Base-by-base conservation (phyloP, 495 filamentous ascomycete genomes). In the Trichoderma asperelloides region DNA sequence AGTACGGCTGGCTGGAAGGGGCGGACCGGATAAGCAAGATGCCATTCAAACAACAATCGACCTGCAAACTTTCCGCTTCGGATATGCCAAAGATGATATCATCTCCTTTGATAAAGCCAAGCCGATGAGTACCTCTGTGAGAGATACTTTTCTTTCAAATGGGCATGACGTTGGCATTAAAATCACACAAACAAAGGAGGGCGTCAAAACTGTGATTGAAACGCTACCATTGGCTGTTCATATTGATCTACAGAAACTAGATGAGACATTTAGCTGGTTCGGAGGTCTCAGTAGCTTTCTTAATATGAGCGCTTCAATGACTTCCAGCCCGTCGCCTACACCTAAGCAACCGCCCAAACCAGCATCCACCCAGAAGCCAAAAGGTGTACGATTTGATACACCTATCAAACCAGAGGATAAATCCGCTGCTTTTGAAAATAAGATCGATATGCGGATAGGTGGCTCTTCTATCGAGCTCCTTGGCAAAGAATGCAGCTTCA, bases 281-380 rank as follows among this genome's bases (percentile, higher is more conserved):
- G 96, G 95, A 18, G 96, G 96, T 0, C 79, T 99, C 23, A 97
- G 94, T 72, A 92, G 92, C 68, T 89, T 99, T 57, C 78, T 99
- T 39, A 94, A 93, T 69, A 84, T 96, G 69, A 88, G 92, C 64
- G 91, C 85, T 69, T 97, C 93, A 0, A 89, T 96, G 37, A 86
- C 87, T 27, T 93, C 91, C 1, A 87, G 86, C 66, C 81, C 85
- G 11, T 88, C 88, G 0, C 80, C 84, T 33, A 80, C 81, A 2
- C 71, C 71, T 23, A 76, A 78, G 18, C 70, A 68, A 57, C 71
- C 72, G 45, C 72, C 16, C 18, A 51, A 51, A 21, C 18, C 47
- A 45, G 77, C 78, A 23, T 67, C 75, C 4, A 83, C 78, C 65
- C 47, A 75, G 47, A 80, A 77, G 69, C 69, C 80, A 16, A 84